Percentiles rank a stretch among this genome's conserved stretches.
phyloP scores from a whole-genome alignment of 495 filamentous ascomycete genomes.

The Cercophora scortea region DNA sequence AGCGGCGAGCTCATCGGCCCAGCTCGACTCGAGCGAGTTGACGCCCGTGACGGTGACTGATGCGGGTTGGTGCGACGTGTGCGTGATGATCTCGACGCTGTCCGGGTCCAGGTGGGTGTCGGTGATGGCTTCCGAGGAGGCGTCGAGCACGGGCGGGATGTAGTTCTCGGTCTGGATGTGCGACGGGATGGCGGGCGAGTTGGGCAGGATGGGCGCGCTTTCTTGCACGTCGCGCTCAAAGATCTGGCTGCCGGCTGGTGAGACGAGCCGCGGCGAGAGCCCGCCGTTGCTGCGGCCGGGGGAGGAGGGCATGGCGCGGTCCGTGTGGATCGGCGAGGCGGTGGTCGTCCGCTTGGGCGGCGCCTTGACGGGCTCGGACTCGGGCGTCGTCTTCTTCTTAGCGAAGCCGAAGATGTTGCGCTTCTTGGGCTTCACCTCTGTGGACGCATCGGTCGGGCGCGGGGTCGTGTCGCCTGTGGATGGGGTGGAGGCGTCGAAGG shows the following conservation, averaged over 20 bases:
- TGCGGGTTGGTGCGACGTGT: conserved; percentile 72
- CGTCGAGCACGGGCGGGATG: conserved; percentile 84
- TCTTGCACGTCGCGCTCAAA: conserved; percentile 94
- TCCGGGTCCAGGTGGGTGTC: conserved; percentile 68
- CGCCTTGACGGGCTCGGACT: conserved; percentile 36
- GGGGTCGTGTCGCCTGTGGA: conserved; percentile 27
- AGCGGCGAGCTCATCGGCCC: conserved; percentile 48
- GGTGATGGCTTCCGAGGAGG: conserved; percentile 81
- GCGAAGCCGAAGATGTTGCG: conserved; percentile 54
- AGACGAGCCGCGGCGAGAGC: conserved; percentile 50
- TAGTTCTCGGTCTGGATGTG: conserved; percentile 90
- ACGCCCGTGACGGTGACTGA: conserved; percentile 50
- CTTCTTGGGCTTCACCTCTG: conserved; percentile 41
- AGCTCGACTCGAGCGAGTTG: conserved; percentile 25
- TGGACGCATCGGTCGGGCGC: conserved; percentile 21
- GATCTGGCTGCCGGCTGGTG: conserved; percentile 71
- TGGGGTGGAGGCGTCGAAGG: conserved; percentile 17
- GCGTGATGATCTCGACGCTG: conserved; percentile 81
- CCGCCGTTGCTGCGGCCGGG: conserved; percentile 39
- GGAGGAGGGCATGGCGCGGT: conserved; percentile 39
- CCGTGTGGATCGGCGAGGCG: conserved; percentile 36
- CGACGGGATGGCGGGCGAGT: conserved; percentile 68
- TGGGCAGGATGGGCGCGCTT: conserved; percentile 50
- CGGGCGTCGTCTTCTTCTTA: conserved; percentile 48
- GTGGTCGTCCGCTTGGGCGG: conserved; percentile 16